Percentiles rank a stretch among this genome's conserved stretches.
Evolutionary conservation across 2,329 filamentous ascomycete genomes (phyloP).

Genomic region (Colletotrichum eleusines): DNA sequence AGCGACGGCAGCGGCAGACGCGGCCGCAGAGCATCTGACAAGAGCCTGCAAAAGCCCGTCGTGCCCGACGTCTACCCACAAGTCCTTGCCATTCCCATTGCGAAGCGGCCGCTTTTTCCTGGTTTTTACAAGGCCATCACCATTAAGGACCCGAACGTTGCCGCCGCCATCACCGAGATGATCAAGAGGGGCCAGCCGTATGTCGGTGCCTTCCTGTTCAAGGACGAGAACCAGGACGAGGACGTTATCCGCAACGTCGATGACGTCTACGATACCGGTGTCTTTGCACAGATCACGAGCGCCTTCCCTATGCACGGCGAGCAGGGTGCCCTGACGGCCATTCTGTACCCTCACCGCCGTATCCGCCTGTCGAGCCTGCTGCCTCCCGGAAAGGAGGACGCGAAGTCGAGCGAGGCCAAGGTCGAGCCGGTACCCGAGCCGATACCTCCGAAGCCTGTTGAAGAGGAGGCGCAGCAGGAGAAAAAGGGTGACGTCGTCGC

Average conservation of each 20-base stretch:
- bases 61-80: slow-evolving; percentile 97
- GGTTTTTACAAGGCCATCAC: slow-evolving; percentile 99
- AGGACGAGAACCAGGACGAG: slow-evolving; percentile 93
- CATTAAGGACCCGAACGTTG: slow-evolving; percentile 91
- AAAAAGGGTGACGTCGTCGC: slow-evolving; percentile 95
- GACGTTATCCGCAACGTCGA: slow-evolving; percentile 91
- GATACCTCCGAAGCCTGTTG: slow-evolving; percentile 64
- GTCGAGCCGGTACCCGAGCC: slow-evolving; percentile 67
- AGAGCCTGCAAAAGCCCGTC: slow-evolving; percentile 85
- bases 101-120: slow-evolving; percentile 92
- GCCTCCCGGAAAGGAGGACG: slow-evolving; percentile 69
- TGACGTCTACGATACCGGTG: slow-evolving; percentile 95
- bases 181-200: slow-evolving; percentile 98
- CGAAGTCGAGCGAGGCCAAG: slow-evolving; percentile 65
- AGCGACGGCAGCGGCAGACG: slow-evolving; percentile 74
- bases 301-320: slow-evolving; percentile 92
- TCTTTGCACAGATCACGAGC: slow-evolving; percentile 98
- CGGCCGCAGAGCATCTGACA: slow-evolving; percentile 77
- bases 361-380: slow-evolving; percentile 90
- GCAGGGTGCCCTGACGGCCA: slow-evolving; percentile 87
- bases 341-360: slow-evolving; percentile 94
- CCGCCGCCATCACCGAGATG: slow-evolving; percentile 93
- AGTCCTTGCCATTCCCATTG: slow-evolving; percentile 96
- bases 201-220: slow-evolving; percentile 95
- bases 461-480: slow-evolving; percentile 68